Percentiles rank a stretch among this genome's conserved stretches.
phyloP scores from a whole-genome alignment of 257 asterid species.

The Rehmannia glutinosa region DNA sequence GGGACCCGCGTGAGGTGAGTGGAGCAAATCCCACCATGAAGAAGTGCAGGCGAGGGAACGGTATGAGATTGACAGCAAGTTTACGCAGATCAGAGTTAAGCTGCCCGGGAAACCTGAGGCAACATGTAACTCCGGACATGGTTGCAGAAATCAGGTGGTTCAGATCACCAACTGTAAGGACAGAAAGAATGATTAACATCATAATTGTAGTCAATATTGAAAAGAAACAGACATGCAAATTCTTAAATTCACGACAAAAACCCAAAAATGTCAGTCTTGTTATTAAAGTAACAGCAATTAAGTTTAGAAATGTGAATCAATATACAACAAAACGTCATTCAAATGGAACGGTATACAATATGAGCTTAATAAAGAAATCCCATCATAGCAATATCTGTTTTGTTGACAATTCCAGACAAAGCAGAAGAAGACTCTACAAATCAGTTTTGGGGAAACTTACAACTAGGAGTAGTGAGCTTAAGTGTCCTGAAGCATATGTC shows the following conservation, averaged over 20 bases:
- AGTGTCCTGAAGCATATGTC: conserved; percentile 26
- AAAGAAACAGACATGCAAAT: no score
- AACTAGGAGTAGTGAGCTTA: conserved; percentile 32
- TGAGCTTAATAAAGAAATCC: no score
- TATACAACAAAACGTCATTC: no score
- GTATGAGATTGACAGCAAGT: conserved; percentile 29
- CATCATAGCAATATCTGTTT: no score
- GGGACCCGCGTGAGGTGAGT: conserved; percentile 27
- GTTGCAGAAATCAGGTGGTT: conserved; percentile 37
- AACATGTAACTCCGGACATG: conserved; percentile 34
- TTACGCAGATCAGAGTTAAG: conserved; percentile 32
- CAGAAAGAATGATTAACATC: background rate
- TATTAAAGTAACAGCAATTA: no score
- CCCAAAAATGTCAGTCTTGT: no score
- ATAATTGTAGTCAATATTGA: no score
- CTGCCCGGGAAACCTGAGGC: conserved; percentile 30
- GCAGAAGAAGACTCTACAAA: no score
- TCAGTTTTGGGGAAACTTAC: conserved; percentile 17
- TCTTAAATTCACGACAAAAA: no score
- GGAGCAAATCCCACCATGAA: conserved; percentile 31
- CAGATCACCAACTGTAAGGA: conserved; percentile 30
- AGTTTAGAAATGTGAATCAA: no score
- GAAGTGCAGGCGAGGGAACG: conserved; percentile 32
- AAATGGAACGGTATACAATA: no score
- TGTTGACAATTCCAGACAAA: no score